phyloP scores from a whole-genome alignment of 352 stramenopile species.

The Pythium scleroteichum region DNA sequence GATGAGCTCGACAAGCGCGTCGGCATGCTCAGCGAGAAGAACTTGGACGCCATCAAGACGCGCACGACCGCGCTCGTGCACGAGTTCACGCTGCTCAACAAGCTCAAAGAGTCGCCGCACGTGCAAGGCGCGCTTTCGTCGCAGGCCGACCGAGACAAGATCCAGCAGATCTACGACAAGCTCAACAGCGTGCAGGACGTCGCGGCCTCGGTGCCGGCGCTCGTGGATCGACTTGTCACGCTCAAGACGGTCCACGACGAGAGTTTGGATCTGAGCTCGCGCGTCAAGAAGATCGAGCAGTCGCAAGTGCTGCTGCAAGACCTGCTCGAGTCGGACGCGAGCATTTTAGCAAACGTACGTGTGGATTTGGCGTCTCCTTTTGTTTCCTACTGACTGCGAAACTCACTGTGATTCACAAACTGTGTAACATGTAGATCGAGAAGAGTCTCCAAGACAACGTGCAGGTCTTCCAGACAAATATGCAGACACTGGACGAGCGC shows the following conservation, averaged over 20 bases:
- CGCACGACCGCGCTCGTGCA: conserved; percentile 75
- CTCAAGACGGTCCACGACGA: conserved; percentile 79
- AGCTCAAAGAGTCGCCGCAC: conserved; percentile 71
- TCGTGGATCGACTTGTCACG: conserved; percentile 73
- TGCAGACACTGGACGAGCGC: conserved; percentile 71
- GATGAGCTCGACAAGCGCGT: conserved; percentile 68
- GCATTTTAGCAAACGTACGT: conserved; percentile 72
- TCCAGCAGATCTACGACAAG: conserved; percentile 74
- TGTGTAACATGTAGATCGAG: conserved; percentile 52
- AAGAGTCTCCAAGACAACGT: conserved; percentile 72
- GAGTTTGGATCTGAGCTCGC: conserved; percentile 42
- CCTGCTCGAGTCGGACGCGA: conserved; percentile 65
- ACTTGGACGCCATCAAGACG: conserved; percentile 76
- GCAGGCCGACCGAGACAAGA: conserved; percentile 63
- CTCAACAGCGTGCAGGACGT: conserved; percentile 61
- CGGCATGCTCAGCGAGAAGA: conserved; percentile 70
- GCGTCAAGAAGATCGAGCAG: conserved; percentile 65
- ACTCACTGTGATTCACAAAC: background rate
- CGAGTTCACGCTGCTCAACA: conserved; percentile 75
- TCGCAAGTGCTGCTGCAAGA: conserved; percentile 51
- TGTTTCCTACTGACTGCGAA: background rate
- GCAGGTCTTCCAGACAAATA: conserved; percentile 76
- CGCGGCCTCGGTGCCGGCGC: conserved; percentile 52
- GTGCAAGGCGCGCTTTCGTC: conserved; percentile 58
- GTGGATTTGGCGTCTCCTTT: background rate